phyloP scores from a whole-genome alignment of 805 yeast genomes.

The Hagleromyces aurorensis region DNA sequence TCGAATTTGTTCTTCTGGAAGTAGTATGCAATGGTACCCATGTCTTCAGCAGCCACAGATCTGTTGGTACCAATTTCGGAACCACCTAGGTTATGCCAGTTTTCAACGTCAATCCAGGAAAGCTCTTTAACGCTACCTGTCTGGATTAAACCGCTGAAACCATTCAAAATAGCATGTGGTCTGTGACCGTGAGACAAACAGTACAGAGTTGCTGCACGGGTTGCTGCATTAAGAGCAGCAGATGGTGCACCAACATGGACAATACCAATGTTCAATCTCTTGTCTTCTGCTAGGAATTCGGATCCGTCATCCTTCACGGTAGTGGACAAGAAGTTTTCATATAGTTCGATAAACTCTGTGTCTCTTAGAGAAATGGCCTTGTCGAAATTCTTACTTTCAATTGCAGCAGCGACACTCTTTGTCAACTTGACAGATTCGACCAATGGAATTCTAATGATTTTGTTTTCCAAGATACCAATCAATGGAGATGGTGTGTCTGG shows the following conservation, averaged over 20 bases:
- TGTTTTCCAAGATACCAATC: slow-evolving; percentile 84
- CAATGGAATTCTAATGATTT: slow-evolving; percentile 74
- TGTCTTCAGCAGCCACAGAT: slow-evolving; percentile 69
- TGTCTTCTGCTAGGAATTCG: slow-evolving; percentile 48
- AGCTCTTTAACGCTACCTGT: slow-evolving; percentile 76
- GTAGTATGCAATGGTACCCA: slow-evolving; percentile 88
- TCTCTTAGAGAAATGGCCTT: slow-evolving; percentile 84
- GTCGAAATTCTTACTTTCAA: slow-evolving; percentile 67
- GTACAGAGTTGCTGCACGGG: slow-evolving; percentile 83
- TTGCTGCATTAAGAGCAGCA: slow-evolving; percentile 90
- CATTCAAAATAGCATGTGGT: slow-evolving; percentile 87
- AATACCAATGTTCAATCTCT: slow-evolving; percentile 71
- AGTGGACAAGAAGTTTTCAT: slow-evolving; percentile 62
- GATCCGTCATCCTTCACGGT: slow-evolving; percentile 60
- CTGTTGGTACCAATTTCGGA: slow-evolving; percentile 97
- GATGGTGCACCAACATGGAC: slow-evolving; percentile 96
- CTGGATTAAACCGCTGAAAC: slow-evolving; percentile 84
- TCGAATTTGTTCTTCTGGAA: slow-evolving; percentile 83
- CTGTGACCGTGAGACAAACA: slow-evolving; percentile 85
- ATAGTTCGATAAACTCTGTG: slow-evolving; percentile 77
- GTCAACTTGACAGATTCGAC: slow-evolving; percentile 87
- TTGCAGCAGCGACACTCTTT: slow-evolving; percentile 84
- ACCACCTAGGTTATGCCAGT: slow-evolving; percentile 87
- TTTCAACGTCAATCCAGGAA: slow-evolving; percentile 79
- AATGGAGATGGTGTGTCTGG: slow-evolving; percentile 92